These are phyloP conservation scores for Cenchrus purpureus DNA, from an alignment of 176 grass and related monocot species.

Conservation along the genomic window DNA sequence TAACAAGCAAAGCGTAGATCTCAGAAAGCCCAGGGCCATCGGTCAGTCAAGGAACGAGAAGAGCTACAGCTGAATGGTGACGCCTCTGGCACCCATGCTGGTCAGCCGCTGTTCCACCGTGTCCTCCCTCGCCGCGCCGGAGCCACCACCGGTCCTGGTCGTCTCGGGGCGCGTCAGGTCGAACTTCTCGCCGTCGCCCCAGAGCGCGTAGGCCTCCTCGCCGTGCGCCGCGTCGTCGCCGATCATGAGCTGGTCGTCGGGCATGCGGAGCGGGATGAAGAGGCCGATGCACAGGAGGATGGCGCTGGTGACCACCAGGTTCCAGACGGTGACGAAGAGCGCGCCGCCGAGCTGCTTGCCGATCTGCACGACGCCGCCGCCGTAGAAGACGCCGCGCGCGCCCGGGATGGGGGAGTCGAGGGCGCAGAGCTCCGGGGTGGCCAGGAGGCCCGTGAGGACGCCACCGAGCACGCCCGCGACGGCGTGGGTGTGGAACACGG, in stretches of 20 bases:
- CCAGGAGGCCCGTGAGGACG: constrained; percentile 67
- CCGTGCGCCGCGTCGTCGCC: constrained; percentile 76
- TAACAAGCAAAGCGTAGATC: neutral
- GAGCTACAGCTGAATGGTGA: constrained; percentile 61
- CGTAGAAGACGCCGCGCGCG: constrained; percentile 65
- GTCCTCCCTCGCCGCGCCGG: constrained; percentile 24
- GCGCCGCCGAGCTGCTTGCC: constrained; percentile 72
- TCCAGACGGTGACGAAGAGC: constrained; percentile 65
- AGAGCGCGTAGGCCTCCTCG: constrained; percentile 81
- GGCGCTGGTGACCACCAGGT: constrained; percentile 60
- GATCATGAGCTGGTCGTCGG: constrained; percentile 68
- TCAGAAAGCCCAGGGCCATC: neutral
- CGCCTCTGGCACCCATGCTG: constrained; percentile 56
- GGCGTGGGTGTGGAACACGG: constrained; percentile 76
- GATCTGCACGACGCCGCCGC: constrained; percentile 56
- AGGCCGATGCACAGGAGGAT: constrained; percentile 56
- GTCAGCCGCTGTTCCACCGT: constrained; percentile 37
- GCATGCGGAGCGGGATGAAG: constrained; percentile 71
- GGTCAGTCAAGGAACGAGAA: neutral
- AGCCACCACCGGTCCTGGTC: constrained; percentile 2
- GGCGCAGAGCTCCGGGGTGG: constrained; percentile 58
- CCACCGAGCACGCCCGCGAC: constrained; percentile 70
- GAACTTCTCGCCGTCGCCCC: constrained; percentile 75
- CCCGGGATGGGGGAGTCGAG: constrained; percentile 49
- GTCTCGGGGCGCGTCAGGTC: constrained; percentile 58